A percentile compares a stretch with the other conserved stretches of the same genome.
Evolutionary conservation across 169 alveolate species (phyloP).

Genomic region (Perkinsus olseni): DNA sequence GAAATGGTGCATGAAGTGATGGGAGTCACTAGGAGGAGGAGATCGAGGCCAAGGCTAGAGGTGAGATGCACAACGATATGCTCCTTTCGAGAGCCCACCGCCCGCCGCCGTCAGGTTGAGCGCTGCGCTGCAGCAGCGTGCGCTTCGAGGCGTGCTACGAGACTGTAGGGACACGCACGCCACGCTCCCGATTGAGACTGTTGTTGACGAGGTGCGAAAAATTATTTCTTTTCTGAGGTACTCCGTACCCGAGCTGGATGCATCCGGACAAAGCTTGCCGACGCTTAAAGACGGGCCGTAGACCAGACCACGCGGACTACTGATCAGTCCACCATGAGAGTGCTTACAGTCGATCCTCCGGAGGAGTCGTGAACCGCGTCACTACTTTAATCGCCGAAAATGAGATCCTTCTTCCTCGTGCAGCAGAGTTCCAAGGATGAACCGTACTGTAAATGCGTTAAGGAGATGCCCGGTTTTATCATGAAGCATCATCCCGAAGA

Average conservation of each 20-base stretch:
- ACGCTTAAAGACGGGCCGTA: conserved; percentile 64
- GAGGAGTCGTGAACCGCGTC: conserved; percentile 14
- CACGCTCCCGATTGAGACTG: conserved; percentile 5
- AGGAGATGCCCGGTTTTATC: too few species aligned
- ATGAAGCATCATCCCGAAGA: too few species aligned
- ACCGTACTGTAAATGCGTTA: too few species aligned
- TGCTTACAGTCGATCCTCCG: conserved; percentile 82
- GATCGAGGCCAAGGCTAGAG: conserved; percentile 18
- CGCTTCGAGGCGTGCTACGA: conserved; percentile 18
- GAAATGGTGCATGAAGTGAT: conserved; percentile 22
- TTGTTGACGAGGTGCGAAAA: too few species aligned
- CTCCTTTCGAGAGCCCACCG: too few species aligned
- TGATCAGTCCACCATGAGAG: conserved; percentile 83
- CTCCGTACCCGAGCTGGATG: conserved; percentile 38
- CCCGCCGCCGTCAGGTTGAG: conserved; percentile 21
- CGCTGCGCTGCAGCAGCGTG: conserved; percentile 6
- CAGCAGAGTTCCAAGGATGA: too few species aligned
- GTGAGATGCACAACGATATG: too few species aligned
- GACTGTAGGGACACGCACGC: conserved; percentile 15
- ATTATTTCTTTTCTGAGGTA: too few species aligned
- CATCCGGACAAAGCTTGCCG: conserved; percentile 62
- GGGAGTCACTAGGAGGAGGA: conserved; percentile 27
- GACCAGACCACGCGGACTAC: conserved; percentile 75
- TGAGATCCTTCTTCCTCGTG: conserved; percentile 51
- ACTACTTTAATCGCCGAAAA: conserved; percentile 65